Percentiles rank a stretch among this genome's conserved stretches.
These are phyloP conservation scores for Monosporascus ibericus DNA, from an alignment of 2,329 filamentous ascomycete species.

Conservation along the genomic window DNA sequence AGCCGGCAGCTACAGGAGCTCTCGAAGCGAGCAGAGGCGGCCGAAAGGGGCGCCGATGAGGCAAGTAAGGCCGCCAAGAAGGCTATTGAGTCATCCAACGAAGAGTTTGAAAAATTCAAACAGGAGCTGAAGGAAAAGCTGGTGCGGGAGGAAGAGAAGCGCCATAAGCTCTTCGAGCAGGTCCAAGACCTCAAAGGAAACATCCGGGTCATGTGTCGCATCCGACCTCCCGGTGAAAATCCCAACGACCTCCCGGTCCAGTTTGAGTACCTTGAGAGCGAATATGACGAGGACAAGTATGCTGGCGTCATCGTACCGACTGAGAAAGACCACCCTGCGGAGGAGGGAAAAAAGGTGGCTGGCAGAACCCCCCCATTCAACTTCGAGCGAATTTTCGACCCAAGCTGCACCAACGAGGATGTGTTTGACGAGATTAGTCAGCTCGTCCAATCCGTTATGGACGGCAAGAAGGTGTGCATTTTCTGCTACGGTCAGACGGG, in stretches of 20 bases:
- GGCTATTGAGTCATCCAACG: constrained; percentile 52
- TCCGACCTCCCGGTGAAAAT: constrained; percentile 63
- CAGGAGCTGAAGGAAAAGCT: constrained; percentile 71
- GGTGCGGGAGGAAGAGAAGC: constrained; percentile 82
- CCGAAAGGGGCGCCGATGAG: constrained; percentile 39
- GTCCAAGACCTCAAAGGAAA: constrained; percentile 98
- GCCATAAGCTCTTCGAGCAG: constrained; percentile 91
- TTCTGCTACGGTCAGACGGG: constrained; percentile 98
- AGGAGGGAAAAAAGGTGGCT: constrained; percentile 50
- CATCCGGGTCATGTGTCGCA: constrained; percentile 95
- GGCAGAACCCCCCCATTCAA: constrained; percentile 80
- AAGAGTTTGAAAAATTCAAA: constrained; percentile 57
- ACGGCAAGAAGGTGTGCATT: constrained; percentile 98
- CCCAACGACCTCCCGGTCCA: constrained; percentile 62
- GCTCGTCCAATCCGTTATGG: constrained; percentile 89
- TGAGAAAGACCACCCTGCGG: constrained; percentile 77
- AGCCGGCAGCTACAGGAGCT: constrained; percentile 3
- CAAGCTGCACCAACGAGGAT: constrained; percentile 69
- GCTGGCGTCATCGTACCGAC: constrained; percentile 80
- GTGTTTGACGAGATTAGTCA: constrained; percentile 97
- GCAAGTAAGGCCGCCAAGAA: constrained; percentile 79
- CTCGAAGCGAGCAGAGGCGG: constrained; percentile 6
- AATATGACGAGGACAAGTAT: constrained; percentile 68
- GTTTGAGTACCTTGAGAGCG: constrained; percentile 62
- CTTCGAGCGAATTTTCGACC: constrained; percentile 89